phyloP scores from a whole-genome alignment of 345 rosid genomes.

The Bruguiera sexangula region DNA sequence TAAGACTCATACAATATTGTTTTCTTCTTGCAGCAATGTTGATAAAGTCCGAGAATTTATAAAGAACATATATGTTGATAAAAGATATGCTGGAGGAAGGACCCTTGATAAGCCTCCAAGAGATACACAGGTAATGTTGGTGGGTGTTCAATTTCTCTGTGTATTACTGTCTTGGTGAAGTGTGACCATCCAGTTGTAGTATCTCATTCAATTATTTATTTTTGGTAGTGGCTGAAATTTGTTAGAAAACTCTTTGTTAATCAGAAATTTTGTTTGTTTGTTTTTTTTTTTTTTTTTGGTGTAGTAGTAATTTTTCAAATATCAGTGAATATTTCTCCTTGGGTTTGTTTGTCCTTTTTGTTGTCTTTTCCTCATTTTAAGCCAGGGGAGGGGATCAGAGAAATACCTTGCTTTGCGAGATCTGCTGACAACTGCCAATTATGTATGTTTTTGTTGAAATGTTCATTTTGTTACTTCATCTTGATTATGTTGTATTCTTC shows the following conservation, averaged over 20 bases:
- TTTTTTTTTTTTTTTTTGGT: too few relatives aligned
- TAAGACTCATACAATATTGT: constrained; percentile 9
- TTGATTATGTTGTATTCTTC: constrained; percentile 16
- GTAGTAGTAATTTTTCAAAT: too few relatives aligned
- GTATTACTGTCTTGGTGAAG: background rate
- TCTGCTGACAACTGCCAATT: background rate
- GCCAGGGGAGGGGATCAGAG: background rate
- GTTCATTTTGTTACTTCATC: constrained; percentile 14
- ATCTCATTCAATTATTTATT: background rate
- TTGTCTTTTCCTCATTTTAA: background rate
- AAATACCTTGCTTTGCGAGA: background rate
- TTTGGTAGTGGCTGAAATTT: too few relatives aligned
- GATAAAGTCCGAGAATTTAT: constrained; percentile 81
- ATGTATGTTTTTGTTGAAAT: constrained; percentile 5
- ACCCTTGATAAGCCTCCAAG: constrained; percentile 64
- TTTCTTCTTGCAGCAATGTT: constrained; percentile 56
- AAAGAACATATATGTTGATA: constrained; percentile 75
- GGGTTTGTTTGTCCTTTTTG: too few relatives aligned
- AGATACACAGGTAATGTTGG: constrained; percentile 62
- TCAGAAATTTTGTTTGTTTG: too few relatives aligned
- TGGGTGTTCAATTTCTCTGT: background rate
- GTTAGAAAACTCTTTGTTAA: too few relatives aligned
- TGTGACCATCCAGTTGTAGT: background rate
- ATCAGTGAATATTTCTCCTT: too few relatives aligned
- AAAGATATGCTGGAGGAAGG: constrained; percentile 68